Evolutionary conservation across 1,139 yeast species (phyloP).

Genomic region (Maudiozyma humilis): DNA sequence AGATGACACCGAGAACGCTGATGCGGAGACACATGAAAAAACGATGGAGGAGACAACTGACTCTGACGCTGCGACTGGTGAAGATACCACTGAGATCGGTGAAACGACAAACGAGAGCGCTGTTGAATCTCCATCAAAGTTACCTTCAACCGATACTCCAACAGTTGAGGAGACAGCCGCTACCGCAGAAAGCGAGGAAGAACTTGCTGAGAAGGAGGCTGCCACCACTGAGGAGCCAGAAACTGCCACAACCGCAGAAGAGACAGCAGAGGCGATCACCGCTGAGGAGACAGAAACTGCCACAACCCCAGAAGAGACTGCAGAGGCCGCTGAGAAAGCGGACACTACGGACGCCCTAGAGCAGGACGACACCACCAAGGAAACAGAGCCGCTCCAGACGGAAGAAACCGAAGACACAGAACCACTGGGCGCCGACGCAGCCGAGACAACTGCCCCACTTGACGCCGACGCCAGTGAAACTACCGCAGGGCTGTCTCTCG

Average conservation of each 20-base stretch:
- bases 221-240: neutral
- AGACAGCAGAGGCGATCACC: neutral
- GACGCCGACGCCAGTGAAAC: no score
- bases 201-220: neutral
- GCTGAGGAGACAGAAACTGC: neutral
- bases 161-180: neutral
- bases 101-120: neutral
- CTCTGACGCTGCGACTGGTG: neutral
- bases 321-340: neutral
- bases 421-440: no score
- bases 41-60: neutral
- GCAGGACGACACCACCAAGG: neutral
- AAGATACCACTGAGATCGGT: neutral
- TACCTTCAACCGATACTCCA: neutral
- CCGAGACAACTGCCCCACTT: no score
- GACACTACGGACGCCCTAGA: neutral
- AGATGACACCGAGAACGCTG: neutral
- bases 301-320: neutral
- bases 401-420: neutral
- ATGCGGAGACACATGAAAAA: neutral
- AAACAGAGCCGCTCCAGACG: neutral
- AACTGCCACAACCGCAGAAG: neutral
- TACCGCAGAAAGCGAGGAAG: neutral
- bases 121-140: neutral
- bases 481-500: no score